Conservation (phyloP, 1,284 basidiomycete species). For the Tetrapyrgos nigripes region DNA sequence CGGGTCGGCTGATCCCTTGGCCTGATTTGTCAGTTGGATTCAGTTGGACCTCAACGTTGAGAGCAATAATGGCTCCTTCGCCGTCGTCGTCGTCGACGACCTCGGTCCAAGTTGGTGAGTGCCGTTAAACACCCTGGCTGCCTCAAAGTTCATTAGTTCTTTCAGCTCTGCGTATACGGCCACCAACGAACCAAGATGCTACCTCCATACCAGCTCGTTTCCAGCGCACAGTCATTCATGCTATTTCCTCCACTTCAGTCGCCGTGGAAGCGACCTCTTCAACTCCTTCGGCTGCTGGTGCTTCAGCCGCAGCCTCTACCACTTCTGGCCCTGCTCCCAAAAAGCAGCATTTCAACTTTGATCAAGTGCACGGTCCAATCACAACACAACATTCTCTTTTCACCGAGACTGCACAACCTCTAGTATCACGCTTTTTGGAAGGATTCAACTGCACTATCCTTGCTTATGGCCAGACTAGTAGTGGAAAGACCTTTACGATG, state of each 20-base stretch:
- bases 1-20: neutral
- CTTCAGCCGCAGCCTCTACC: slow-evolving; percentile 49
- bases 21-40: slow-evolving; percentile 19
- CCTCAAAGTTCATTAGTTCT: slow-evolving; percentile 16
- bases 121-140: neutral
- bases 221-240: slow-evolving; percentile 88
- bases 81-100: slow-evolving; percentile 75
- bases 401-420: slow-evolving; percentile 81
- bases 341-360: slow-evolving; percentile 92
- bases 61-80: slow-evolving; percentile 65
- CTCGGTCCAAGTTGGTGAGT: slow-evolving; percentile 87
- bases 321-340: slow-evolving; percentile 63
- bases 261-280: slow-evolving; percentile 72
- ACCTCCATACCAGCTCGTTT: slow-evolving; percentile 91
- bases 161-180: slow-evolving; percentile 91
- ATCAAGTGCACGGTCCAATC: slow-evolving; percentile 88
- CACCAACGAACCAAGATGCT: slow-evolving; percentile 84
- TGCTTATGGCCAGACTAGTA: slow-evolving; percentile 97
- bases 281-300: slow-evolving; percentile 47
- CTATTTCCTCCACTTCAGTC: slow-evolving; percentile 71
- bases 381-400: slow-evolving; percentile 89
- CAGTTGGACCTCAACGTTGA: slow-evolving; percentile 9
- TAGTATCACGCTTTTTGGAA: slow-evolving; percentile 91
- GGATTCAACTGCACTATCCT: slow-evolving; percentile 98
- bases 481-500: slow-evolving; percentile 98